Evolutionary conservation across 2,329 filamentous ascomycete species (phyloP).

Genomic region (Penicillium sp.): DNA sequence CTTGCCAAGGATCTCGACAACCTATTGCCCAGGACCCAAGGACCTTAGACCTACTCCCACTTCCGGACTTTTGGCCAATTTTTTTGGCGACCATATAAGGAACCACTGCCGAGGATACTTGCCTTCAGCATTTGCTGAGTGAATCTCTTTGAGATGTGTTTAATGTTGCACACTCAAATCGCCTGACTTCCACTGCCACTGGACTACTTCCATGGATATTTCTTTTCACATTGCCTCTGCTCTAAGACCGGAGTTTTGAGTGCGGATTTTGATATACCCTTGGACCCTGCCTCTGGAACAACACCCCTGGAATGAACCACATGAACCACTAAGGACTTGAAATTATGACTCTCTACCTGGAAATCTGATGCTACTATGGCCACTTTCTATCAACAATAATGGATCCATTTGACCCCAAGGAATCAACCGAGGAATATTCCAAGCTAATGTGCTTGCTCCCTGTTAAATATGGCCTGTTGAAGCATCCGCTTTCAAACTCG

Average conservation of each 20-base stretch:
- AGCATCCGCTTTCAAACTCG: constrained; percentile 14
- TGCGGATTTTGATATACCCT: constrained; percentile 17
- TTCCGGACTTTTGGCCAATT: constrained; percentile 18
- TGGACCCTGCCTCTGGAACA: constrained; percentile 11
- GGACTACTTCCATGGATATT: constrained; percentile 19
- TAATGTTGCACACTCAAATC: constrained; percentile 39
- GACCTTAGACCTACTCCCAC: constrained; percentile 17
- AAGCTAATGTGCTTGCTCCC: constrained; percentile 22
- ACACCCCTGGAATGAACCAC: constrained; percentile 9
- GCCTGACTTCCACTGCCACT: constrained; percentile 16
- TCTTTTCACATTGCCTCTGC: constrained; percentile 17
- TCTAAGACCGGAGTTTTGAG: constrained; percentile 31
- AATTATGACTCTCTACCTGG: constrained; percentile 15
- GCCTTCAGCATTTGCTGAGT: constrained; percentile 34
- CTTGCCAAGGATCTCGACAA: constrained; percentile 12
- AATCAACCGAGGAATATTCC: constrained; percentile 8
- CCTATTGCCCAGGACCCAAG: constrained; percentile 13
- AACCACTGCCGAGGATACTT: constrained; percentile 24
- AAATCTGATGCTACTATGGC: constrained; percentile 11
- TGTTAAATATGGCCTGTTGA: constrained; percentile 9
- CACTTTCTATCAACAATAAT: constrained; percentile 6
- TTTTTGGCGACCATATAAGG: constrained; percentile 23
- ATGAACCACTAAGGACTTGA: constrained; percentile 8
- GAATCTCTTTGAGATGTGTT: constrained; percentile 39
- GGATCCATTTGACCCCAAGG: constrained; percentile 11